Evolutionary conservation across 1,284 basidiomycete genomes (phyloP).

Genomic region (Pseudozyma hubeiensis): DNA sequence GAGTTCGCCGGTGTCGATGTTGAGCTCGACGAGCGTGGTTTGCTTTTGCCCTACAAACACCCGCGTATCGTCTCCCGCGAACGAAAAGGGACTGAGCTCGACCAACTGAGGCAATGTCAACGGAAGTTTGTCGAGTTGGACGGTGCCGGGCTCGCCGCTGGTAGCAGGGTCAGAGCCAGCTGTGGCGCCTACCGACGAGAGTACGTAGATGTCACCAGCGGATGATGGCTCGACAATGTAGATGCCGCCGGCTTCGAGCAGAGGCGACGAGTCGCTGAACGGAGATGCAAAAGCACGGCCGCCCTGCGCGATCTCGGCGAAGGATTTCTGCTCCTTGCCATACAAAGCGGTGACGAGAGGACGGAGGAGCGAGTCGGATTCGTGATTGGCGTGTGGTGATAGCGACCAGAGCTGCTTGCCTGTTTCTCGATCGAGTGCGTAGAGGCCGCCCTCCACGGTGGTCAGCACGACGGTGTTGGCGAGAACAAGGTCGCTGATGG

Average conservation of each 20-base stretch:
- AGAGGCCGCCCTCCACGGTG: slow-evolving; percentile 88
- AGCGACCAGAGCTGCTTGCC: slow-evolving; percentile 71
- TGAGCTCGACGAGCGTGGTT: slow-evolving; percentile 81
- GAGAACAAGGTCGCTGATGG: slow-evolving; percentile 73
- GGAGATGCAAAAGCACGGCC: slow-evolving; percentile 33
- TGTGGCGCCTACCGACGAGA: slow-evolving; percentile 71
- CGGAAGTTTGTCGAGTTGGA: slow-evolving; percentile 77
- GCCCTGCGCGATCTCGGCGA: slow-evolving; percentile 56
- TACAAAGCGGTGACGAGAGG: slow-evolving; percentile 60
- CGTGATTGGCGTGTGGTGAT: slow-evolving; percentile 37
- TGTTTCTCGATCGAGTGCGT: slow-evolving; percentile 83
- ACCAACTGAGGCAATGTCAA: slow-evolving; percentile 87
- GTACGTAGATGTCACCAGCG: slow-evolving; percentile 83
- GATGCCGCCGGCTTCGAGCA: slow-evolving; percentile 76
- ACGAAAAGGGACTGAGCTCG: slow-evolving; percentile 84
- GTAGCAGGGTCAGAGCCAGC: slow-evolving; percentile 12
- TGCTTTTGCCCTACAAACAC: slow-evolving; percentile 87
- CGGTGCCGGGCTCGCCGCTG: slow-evolving; percentile 30
- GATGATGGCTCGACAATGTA: slow-evolving; percentile 92
- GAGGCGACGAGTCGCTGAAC: slow-evolving; percentile 59
- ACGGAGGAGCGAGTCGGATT: slow-evolving; percentile 46
- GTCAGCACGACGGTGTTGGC: slow-evolving; percentile 84
- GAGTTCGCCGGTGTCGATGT: slow-evolving; percentile 83
- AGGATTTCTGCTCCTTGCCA: slow-evolving; percentile 52
- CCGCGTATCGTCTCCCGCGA: slow-evolving; percentile 77